Conservation (phyloP, 768 basidiomycete genomes). For the Roridomyces roridus region DNA sequence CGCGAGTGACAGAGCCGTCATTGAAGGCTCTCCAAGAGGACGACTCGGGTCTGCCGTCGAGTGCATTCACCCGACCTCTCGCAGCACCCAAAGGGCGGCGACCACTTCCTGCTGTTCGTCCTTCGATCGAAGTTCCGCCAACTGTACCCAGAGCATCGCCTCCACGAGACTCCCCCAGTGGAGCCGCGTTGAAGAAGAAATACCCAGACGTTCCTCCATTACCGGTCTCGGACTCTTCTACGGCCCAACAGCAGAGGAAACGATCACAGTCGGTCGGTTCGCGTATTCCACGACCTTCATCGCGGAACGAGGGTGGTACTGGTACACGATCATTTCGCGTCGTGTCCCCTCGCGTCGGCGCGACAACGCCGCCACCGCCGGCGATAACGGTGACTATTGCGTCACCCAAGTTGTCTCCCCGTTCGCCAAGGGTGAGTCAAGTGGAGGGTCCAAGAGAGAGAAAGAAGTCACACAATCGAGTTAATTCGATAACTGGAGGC, state of each 20-base stretch:
- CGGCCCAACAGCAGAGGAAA: not conserved
- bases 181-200: not conserved
- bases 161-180: not conserved
- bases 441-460: too few relatives aligned
- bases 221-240: too few relatives aligned
- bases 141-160: not conserved
- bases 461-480: too few relatives aligned
- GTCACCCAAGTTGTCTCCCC: too few relatives aligned
- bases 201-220: not conserved
- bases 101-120: not conserved
- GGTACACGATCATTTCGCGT: too few relatives aligned
- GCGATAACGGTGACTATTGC: too few relatives aligned
- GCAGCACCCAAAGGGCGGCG: not conserved
- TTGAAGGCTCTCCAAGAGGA: not conserved
- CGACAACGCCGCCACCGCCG: too few relatives aligned
- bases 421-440: too few relatives aligned
- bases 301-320: not conserved
- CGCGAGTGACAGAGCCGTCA: not conserved
- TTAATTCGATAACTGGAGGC: too few relatives aligned
- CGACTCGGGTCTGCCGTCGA: not conserved
- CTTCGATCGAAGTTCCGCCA: not conserved
- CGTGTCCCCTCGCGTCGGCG: too few relatives aligned
- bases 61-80: slow-evolving; percentile 1
- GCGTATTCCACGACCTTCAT: slow-evolving; percentile 6
- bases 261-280: slow-evolving; percentile 14